A percentile compares a stretch with the other conserved stretches of the same genome.
Evolutionary conservation across 176 grass and related monocot genomes (phyloP).

Genomic region (Hsuehochloa calcarea): DNA sequence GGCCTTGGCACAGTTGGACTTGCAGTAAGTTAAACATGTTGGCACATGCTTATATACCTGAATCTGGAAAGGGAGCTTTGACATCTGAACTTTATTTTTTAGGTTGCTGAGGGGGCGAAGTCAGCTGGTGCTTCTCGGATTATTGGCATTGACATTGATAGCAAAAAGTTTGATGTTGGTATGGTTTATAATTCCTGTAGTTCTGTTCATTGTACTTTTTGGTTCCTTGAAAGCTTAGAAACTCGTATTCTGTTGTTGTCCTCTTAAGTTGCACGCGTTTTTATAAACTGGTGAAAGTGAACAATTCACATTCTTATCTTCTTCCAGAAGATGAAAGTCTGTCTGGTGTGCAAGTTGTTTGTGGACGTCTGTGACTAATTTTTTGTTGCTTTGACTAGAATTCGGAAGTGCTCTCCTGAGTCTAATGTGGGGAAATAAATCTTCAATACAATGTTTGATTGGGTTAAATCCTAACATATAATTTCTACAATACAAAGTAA

Average conservation of each 20-base stretch:
- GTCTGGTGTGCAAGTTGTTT: conserved; percentile 2
- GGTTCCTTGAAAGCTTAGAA: not conserved
- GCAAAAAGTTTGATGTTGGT: conserved; percentile 91
- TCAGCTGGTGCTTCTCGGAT: conserved; percentile 81
- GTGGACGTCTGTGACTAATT: not conserved
- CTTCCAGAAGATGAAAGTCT: not conserved
- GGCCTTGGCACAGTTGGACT: conserved; percentile 95
- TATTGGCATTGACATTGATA: conserved; percentile 95
- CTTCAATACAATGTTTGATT: not conserved
- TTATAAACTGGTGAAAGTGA: not conserved
- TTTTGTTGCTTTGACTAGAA: not conserved
- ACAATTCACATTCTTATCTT: not conserved
- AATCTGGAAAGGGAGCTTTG: not conserved
- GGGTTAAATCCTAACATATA: not conserved
- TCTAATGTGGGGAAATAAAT: not conserved
- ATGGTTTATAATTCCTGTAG: conserved; percentile 5
- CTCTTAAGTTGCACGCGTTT: not conserved
- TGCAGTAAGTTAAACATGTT: conserved; percentile 64
- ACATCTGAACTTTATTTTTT: conserved; percentile 24
- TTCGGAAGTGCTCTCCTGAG: not conserved
- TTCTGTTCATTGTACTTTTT: not conserved
- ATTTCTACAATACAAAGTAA: not conserved
- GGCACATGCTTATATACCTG: not conserved
- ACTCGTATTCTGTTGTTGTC: not conserved
- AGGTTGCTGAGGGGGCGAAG: conserved; percentile 96